phyloP scores from a whole-genome alignment of 192 early-diverging fungal genomes.

The Coemansia erecta region DNA sequence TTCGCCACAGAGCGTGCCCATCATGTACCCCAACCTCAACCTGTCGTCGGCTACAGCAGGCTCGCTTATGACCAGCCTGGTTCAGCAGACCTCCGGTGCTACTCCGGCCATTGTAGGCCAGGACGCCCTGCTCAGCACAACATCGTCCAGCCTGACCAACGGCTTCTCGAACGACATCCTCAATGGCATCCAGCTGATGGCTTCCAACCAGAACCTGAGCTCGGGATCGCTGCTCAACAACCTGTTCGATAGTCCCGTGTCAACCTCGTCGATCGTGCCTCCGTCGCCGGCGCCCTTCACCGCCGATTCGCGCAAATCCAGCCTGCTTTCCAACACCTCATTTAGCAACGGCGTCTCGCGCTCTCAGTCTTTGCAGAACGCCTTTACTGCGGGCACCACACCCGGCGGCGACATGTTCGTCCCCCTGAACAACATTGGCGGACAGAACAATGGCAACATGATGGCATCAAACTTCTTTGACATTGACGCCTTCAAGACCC shows the following conservation, averaged over 20 bases:
- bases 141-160: conserved; percentile 10
- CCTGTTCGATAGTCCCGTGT: conserved; percentile 20
- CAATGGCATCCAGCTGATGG: conserved; percentile 41
- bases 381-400: conserved; percentile 6
- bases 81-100: conserved; percentile 1
- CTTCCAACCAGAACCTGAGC: conserved; percentile 50
- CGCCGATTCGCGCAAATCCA: not conserved
- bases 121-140: conserved; percentile 11
- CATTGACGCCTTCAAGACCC: conserved; percentile 32
- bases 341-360: not conserved
- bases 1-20: conserved; percentile 37
- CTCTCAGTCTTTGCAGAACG: conserved; percentile 15
- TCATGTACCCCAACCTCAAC: conserved; percentile 22
- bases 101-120: conserved; percentile 10
- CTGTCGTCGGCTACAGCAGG: conserved; percentile 11
- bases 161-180: conserved; percentile 30
- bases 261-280: conserved; percentile 6
- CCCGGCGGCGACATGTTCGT: conserved; percentile 46
- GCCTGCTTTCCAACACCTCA: not conserved
- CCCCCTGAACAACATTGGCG: conserved; percentile 19
- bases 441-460: not conserved
- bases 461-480: conserved; percentile 9
- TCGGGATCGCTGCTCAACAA: conserved; percentile 38
- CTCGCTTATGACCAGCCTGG: conserved; percentile 8
- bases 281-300: conserved; percentile 5